Percentiles rank a stretch among this genome's conserved stretches.
Conservation (phyloP, 2,329 filamentous ascomycete species). For the Colletotrichum tabaci region DNA sequence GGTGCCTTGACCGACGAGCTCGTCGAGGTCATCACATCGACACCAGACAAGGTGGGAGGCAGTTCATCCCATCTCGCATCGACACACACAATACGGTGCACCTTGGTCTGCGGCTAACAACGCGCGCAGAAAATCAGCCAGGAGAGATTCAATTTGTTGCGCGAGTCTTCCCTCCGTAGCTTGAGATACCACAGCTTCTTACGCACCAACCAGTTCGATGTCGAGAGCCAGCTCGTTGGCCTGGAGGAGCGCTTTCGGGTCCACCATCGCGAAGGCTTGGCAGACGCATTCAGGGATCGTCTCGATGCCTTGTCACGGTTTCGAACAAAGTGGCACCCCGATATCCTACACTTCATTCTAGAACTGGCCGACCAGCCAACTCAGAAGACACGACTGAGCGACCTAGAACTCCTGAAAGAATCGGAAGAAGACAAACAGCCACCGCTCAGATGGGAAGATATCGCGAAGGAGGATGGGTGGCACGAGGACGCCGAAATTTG, state of each 20-base stretch:
- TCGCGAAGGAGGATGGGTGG: conserved; percentile 83
- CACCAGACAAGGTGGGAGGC: conserved; percentile 64
- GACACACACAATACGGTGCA: conserved; percentile 22
- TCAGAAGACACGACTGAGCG: conserved; percentile 75
- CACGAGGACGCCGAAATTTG: conserved; percentile 77
- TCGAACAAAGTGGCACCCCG: conserved; percentile 79
- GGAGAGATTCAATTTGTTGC: conserved; percentile 59
- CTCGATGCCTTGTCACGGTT: conserved; percentile 70
- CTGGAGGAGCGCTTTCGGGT: conserved; percentile 91
- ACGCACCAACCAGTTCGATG: conserved; percentile 83
- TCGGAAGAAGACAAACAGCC: conserved; percentile 61
- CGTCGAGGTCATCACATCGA: conserved; percentile 73
- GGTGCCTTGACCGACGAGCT: conserved; percentile 79
- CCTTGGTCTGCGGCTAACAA: conserved; percentile 15
- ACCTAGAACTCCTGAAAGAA: conserved; percentile 70
- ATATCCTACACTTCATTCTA: conserved; percentile 83
- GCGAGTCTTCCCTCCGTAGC: conserved; percentile 65
- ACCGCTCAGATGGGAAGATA: conserved; percentile 82
- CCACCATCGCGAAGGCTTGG: conserved; percentile 83
- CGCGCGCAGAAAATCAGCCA: conserved; percentile 46
- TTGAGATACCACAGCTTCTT: conserved; percentile 71
- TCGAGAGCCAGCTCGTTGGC: conserved; percentile 75
- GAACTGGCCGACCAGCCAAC: conserved; percentile 86
- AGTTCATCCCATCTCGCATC: conserved; percentile 25
- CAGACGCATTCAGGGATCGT: conserved; percentile 76